A percentile compares a stretch with the other conserved stretches of the same genome.
These are phyloP conservation scores for Ogataea trehaloabstinens DNA, from an alignment of 805 yeast genomes.

Conservation along the genomic window DNA sequence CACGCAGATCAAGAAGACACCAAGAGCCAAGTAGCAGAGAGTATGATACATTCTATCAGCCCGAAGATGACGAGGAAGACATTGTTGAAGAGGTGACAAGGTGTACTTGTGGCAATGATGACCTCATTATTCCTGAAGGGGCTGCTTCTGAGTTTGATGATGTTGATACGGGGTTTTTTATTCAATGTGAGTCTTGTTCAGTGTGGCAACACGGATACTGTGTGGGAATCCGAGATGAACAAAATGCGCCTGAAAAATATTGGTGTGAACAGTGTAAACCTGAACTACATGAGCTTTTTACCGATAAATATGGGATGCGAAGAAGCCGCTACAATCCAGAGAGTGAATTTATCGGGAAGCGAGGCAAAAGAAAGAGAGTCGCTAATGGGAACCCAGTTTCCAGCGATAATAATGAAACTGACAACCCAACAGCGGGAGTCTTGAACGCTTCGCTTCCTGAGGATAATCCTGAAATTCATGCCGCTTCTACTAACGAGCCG, in stretches of 20 bases:
- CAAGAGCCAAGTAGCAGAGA: constrained; percentile 20
- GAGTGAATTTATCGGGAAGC: constrained; percentile 28
- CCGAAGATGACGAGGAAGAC: constrained; percentile 26
- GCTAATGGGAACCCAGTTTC: constrained; percentile 8
- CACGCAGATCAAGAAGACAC: constrained; percentile 32
- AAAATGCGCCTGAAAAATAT: constrained; percentile 85
- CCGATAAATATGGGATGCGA: constrained; percentile 44
- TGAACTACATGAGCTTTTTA: constrained; percentile 62
- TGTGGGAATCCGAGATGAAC: constrained; percentile 76
- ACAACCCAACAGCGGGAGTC: constrained; percentile 7
- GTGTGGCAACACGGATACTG: constrained; percentile 99
- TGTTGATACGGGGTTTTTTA: constrained; percentile 58
- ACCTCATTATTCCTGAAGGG: constrained; percentile 32
- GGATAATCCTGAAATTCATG: neutral
- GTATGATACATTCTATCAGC: constrained; percentile 18
- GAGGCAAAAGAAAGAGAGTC: constrained; percentile 26
- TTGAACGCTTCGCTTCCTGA: neutral
- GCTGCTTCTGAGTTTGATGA: constrained; percentile 37
- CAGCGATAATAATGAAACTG: constrained; percentile 12
- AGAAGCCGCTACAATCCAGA: constrained; percentile 49
- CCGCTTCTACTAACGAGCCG: neutral
- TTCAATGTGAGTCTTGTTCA: constrained; percentile 86
- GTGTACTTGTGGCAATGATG: constrained; percentile 54
- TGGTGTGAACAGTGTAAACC: constrained; percentile 94
- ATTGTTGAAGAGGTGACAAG: constrained; percentile 47